Evolutionary conservation across 495 filamentous ascomycete genomes (phyloP), one percentile per base, ranked within the genome.

Genomic region (Penicillium silybi): DNA sequence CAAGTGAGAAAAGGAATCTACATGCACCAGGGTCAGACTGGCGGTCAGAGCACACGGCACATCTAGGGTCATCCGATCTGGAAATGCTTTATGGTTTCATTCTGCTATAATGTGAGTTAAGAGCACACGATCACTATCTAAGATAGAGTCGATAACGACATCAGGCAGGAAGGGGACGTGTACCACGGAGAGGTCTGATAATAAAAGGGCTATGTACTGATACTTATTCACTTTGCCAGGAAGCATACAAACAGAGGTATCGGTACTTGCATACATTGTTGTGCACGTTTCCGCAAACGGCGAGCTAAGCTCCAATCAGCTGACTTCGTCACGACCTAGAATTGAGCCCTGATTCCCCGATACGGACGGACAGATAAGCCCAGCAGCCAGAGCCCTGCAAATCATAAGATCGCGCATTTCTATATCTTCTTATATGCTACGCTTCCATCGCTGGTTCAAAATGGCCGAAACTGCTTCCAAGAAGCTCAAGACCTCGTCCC

Each of bases 381-480:
- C 45, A 39, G 55, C 25, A 50, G 50, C 48, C 48, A 56, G 52
- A 54, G 48, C 46, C 19, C 34, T 52, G 54, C 54, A 48, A 56
- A 55, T 65, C 58, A 43, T 60, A 52, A 51, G 19, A 35, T 40
- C 41, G 35, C 18, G 26, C 20, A 35, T 11, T 19, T 26, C 15
- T n/a, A 45, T 34, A 18, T 25, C 20, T 34, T 32, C 50, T 47
- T 39, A 10, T 39, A 71, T 69, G 68, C 45, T 68, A 15, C 58
- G 62, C 25, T 54, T 72, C 34, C 64, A 63, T 34, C 58, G 59
- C 22, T 41, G 65, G 7, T 63, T 74, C 63, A 78, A 67, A 62
- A 87, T 89, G 86, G 77, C 84, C 57, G 68, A 72, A 72, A 79
- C 73, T 51, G 79, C 80, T 56, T 72, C 85, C 20, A 92, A 92